Evolutionary conservation across 768 basidiomycete species (phyloP), one percentile per base, ranked within the genome.

Genomic region (Omphalotus guepiniiformis): DNA sequence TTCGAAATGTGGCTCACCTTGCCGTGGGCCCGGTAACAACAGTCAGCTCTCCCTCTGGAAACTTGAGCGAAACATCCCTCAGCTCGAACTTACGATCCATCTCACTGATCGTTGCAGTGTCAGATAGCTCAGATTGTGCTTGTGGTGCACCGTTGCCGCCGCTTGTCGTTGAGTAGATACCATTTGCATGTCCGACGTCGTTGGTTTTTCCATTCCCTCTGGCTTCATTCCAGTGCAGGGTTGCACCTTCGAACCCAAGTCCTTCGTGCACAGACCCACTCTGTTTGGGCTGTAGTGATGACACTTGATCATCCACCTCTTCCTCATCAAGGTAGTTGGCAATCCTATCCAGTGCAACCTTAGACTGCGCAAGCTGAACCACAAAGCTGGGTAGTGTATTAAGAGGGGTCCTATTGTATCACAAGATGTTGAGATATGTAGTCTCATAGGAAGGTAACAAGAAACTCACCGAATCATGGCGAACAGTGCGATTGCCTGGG

Each of bases 381-480:
- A 88, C 79, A 74, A 80, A 92, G 6, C 79, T 70, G 0, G 92
- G 92, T 39, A 95, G 82, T 23, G 88, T 75, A 55, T 88, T 88
- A 38, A 93, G 67, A 0, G 92, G 91, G 16, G 71, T 61, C 26
- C 85, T 82, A 43, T 4, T 43, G 16, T 11, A 40, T 37, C 30
- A 18, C 21, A 23, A 34, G 23, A 15, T 51, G 28, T 34, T 36
- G 21, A 26, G 30, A 34, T 50, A 27, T 3, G 4, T 32, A 21
- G 28, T n/a, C n/a, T n/a, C 5, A 26, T 2, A 47, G 6, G 40
- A 28, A 35, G 23, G 15, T 7, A 8, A 12, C 9, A 6, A 4
- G 19, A 26, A 52, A 51, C 67, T n/a, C 55, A 82, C 76, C 81
- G 76, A 56, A 96, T 74, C 93, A 96, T 93, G 38, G 74, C 73